A percentile compares a stretch with the other conserved stretches of the same genome.
Conservation (phyloP, 495 filamentous ascomycete genomes). For the Apodospora peruviana region DNA sequence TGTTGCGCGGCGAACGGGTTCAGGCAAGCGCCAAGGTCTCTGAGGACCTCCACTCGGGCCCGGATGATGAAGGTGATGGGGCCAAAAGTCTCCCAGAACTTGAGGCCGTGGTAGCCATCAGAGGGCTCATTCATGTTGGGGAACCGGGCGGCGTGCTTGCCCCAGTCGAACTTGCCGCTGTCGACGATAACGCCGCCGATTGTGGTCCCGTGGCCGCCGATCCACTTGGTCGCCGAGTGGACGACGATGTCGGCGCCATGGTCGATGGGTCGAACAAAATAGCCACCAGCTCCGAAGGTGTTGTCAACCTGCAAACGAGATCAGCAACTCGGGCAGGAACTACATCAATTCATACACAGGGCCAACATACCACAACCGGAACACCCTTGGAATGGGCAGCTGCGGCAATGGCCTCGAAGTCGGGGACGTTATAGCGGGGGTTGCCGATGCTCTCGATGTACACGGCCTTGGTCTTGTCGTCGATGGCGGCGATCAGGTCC, state of each 20-base stretch:
- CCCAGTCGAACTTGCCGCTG: constrained; percentile 96
- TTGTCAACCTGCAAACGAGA: constrained; percentile 67
- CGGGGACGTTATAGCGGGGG: constrained; percentile 89
- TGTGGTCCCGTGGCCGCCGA: constrained; percentile 94
- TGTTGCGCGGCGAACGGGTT: constrained; percentile 98
- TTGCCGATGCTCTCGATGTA: constrained; percentile 96
- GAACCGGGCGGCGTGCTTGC: constrained; percentile 79
- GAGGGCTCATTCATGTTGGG: constrained; percentile 90
- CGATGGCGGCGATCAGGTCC: constrained; percentile 80
- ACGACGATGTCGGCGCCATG: constrained; percentile 94
- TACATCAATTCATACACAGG: not conserved
- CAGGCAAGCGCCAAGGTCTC: constrained; percentile 77
- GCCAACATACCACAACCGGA: constrained; percentile 67
- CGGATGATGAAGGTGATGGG: constrained; percentile 77
- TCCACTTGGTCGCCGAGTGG: constrained; percentile 97
- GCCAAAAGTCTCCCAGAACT: constrained; percentile 97
- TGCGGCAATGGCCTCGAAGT: constrained; percentile 79
- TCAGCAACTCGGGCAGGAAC: not conserved
- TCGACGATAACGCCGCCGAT: constrained; percentile 88
- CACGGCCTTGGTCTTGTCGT: constrained; percentile 94
- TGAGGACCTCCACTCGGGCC: constrained; percentile 71
- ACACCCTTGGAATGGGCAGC: constrained; percentile 75
- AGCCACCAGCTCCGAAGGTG: constrained; percentile 95
- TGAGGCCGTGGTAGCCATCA: constrained; percentile 91
- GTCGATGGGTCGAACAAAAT: constrained; percentile 82